Conservation (phyloP, 371 early-diverging fungal genomes). For the Zychaea mexicana region DNA sequence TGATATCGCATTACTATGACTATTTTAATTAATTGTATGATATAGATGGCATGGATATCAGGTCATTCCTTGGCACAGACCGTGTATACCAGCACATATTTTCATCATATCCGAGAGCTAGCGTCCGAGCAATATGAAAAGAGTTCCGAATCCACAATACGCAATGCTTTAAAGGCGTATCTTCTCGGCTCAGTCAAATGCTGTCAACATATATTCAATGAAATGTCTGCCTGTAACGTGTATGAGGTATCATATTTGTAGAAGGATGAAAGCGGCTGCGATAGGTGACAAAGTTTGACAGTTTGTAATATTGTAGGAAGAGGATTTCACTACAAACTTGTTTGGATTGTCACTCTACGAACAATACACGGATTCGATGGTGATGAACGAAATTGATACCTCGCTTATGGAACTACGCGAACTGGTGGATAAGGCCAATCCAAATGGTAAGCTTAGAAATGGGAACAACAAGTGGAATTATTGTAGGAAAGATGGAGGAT, state of each 20-base stretch:
- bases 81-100: conserved; percentile 70
- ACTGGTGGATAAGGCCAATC: neutral
- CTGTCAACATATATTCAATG: conserved; percentile 59
- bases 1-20: no score
- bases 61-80: conserved; percentile 77
- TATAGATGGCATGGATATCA: conserved; percentile 73
- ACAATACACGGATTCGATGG: conserved; percentile 43
- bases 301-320: conserved; percentile 45
- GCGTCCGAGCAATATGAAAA: conserved; percentile 20
- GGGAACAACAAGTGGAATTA: no score
- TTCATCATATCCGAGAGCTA: conserved; percentile 55
- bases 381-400: conserved; percentile 53
- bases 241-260: conserved; percentile 54
- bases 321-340: conserved; percentile 70
- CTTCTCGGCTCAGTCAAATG: conserved; percentile 57
- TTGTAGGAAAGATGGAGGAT: no score
- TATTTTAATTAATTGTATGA: no score
- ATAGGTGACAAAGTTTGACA: neutral
- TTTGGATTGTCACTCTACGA: conserved; percentile 65
- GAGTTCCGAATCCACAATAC: conserved; percentile 27
- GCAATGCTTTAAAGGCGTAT: conserved; percentile 53
- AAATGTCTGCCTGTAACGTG: conserved; percentile 65
- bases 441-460: no score
- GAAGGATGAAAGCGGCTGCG: neutral
- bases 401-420: conserved; percentile 19